phyloP scores from a whole-genome alignment of 257 asterid genomes.

The Cordia subcordata region DNA sequence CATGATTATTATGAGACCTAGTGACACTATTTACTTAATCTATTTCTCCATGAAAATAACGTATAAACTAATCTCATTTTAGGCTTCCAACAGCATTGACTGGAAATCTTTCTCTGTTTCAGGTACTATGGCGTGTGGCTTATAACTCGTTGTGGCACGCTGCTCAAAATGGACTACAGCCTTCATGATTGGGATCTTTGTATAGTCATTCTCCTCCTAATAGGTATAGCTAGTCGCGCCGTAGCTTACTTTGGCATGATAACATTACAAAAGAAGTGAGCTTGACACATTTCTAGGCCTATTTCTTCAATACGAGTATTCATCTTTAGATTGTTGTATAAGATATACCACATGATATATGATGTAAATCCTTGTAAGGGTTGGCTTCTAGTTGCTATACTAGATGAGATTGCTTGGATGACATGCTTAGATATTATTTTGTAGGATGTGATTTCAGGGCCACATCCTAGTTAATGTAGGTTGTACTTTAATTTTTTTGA shows the following conservation, averaged over 20 bases:
- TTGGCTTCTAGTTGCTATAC: no score
- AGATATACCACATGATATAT: no score
- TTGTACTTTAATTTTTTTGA: no score
- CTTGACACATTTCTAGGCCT: neutral
- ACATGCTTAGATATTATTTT: neutral
- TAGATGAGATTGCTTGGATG: neutral
- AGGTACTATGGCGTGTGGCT: slow-evolving; percentile 15
- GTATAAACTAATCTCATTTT: neutral
- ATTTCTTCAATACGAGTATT: neutral
- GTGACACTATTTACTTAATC: no score
- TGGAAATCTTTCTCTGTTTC: neutral
- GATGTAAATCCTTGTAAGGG: no score
- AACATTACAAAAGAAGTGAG: slow-evolving; percentile 65
- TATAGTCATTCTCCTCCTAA: slow-evolving; percentile 41
- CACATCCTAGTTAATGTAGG: no score
- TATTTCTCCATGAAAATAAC: no score
- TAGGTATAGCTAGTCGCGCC: slow-evolving; percentile 54
- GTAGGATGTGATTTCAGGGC: neutral
- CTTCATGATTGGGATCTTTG: slow-evolving; percentile 64
- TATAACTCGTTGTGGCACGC: slow-evolving; percentile 82
- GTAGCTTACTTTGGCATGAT: slow-evolving; percentile 79
- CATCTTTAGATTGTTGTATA: neutral
- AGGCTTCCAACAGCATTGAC: neutral
- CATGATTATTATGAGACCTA: no score
- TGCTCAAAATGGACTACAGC: slow-evolving; percentile 49